Conservation (phyloP, 106 monocot species). For the Xerophyta viscosa region DNA sequence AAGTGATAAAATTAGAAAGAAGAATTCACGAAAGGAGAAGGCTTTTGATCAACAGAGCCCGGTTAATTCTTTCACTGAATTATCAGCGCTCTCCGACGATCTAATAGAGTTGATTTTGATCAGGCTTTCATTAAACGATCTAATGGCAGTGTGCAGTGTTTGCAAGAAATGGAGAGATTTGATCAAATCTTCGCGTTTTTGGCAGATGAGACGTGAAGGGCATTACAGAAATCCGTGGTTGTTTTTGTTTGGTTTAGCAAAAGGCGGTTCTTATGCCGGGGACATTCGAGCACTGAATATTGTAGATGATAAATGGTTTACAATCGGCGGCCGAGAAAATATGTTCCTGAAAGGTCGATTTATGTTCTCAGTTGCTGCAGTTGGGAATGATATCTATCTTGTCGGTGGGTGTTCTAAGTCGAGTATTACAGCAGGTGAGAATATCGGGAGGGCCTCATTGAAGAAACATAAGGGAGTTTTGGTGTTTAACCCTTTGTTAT, state of each 20-base stretch:
- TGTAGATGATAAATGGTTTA: conserved; percentile 41
- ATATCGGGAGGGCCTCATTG: conserved; percentile 10
- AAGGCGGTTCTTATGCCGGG: conserved; percentile 15
- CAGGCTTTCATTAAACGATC: conserved; percentile 44
- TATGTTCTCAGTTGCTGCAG: conserved; percentile 52
- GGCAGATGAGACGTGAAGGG: conserved; percentile 26
- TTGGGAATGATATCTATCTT: conserved; percentile 54
- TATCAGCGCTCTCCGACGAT: conserved; percentile 66
- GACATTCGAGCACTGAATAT: conserved; percentile 71
- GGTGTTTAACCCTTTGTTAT: conserved; percentile 57
- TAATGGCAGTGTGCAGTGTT: conserved; percentile 46
- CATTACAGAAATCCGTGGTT: conserved; percentile 40
- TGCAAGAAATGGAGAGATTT: conserved; percentile 71
- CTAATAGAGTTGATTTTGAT: conserved; percentile 61
- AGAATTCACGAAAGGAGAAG: conserved; percentile 27
- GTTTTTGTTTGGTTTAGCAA: conserved; percentile 63
- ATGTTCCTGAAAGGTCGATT: conserved; percentile 34
- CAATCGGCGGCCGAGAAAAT: conserved; percentile 14
- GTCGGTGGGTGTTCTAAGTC: conserved; percentile 59
- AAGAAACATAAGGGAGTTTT: conserved; percentile 48
- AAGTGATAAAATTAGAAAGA: conserved; percentile 29
- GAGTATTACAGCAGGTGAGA: background rate
- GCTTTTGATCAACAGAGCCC: conserved; percentile 3
- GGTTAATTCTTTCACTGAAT: conserved; percentile 2
- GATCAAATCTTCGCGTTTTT: conserved; percentile 45